A percentile compares a stretch with the other conserved stretches of the same genome.
These are phyloP conservation scores for Daldinia sp. DNA, from an alignment of 2,329 filamentous ascomycete species.

Conservation along the genomic window DNA sequence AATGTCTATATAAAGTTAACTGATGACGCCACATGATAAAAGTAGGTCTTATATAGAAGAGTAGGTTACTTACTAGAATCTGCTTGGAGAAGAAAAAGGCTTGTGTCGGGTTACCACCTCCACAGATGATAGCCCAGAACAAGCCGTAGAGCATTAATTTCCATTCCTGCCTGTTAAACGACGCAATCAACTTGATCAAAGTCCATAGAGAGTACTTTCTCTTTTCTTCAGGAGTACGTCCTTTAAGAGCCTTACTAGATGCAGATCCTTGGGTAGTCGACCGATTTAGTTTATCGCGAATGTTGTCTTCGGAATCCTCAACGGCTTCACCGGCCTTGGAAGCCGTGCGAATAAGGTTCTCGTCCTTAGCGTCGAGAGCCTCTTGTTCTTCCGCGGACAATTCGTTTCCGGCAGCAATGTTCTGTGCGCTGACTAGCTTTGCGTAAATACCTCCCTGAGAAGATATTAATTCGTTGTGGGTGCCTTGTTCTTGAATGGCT, in stretches of 20 bases:
- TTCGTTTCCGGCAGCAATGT: constrained; percentile 72
- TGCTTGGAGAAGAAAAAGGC: constrained; percentile 90
- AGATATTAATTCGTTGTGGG: constrained; percentile 84
- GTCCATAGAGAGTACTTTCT: constrained; percentile 75
- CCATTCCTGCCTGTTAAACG: constrained; percentile 80
- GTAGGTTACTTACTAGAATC: constrained; percentile 73
- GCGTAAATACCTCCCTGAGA: constrained; percentile 85
- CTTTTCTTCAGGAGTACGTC: constrained; percentile 58
- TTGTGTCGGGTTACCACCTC: constrained; percentile 79
- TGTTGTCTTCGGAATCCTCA: constrained; percentile 69
- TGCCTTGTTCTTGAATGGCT: constrained; percentile 90
- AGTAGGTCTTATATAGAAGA: constrained; percentile 24
- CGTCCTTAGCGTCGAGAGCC: constrained; percentile 58
- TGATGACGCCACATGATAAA: background rate
- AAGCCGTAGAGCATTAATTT: constrained; percentile 77
- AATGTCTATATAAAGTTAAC: constrained; percentile 45
- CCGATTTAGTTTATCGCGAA: constrained; percentile 64
- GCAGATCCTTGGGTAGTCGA: constrained; percentile 64
- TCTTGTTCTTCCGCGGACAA: constrained; percentile 60
- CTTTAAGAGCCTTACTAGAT: constrained; percentile 75
- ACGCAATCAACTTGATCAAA: constrained; percentile 78
- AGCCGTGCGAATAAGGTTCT: constrained; percentile 59
- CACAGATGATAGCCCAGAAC: constrained; percentile 77
- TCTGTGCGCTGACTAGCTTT: constrained; percentile 87
- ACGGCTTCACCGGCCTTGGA: constrained; percentile 51